phyloP scores from a whole-genome alignment of 768 basidiomycete genomes.

The Podaxis sp. region DNA sequence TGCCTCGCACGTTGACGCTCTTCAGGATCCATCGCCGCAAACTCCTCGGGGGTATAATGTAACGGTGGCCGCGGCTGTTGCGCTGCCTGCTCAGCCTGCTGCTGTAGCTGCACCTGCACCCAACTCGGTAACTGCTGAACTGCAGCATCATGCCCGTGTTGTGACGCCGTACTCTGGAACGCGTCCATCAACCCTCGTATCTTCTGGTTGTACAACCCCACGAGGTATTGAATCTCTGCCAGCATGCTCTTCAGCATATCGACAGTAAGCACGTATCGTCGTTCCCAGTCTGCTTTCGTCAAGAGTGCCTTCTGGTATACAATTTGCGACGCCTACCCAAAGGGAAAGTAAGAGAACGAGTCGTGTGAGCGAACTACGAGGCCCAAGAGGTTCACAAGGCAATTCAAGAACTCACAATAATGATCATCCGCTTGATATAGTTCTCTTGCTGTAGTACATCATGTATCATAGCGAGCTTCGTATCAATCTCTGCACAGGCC shows the following conservation, averaged over 20 bases:
- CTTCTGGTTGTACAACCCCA: constrained; percentile 12
- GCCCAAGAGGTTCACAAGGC: not conserved
- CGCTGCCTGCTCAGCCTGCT: constrained; percentile 9
- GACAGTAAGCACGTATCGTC: constrained; percentile 13
- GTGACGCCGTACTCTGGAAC: constrained; percentile 10
- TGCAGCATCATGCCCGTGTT: constrained; percentile 11
- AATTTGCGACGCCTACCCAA: constrained; percentile 9
- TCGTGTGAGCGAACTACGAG: not conserved
- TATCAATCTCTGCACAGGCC: constrained; percentile 13
- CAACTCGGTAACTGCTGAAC: constrained; percentile 14
- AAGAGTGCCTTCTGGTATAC: constrained; percentile 13
- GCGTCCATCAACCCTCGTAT: constrained; percentile 13
- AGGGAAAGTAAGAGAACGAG: not conserved
- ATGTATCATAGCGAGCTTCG: constrained; percentile 14
- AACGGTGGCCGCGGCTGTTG: not conserved
- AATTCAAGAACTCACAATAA: constrained; percentile 3
- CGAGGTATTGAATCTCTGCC: constrained; percentile 14
- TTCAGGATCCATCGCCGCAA: constrained; percentile 8
- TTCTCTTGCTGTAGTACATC: constrained; percentile 13
- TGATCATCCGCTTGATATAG: constrained; percentile 15
- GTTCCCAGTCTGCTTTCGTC: constrained; percentile 13
- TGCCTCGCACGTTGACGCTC: constrained; percentile 3
- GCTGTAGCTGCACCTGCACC: constrained; percentile 13
- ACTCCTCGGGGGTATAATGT: constrained; percentile 7
- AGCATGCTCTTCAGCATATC: constrained; percentile 13